These are phyloP conservation scores for Camelina hispida DNA, from an alignment of 345 rosid genomes.

Conservation along the genomic window DNA sequence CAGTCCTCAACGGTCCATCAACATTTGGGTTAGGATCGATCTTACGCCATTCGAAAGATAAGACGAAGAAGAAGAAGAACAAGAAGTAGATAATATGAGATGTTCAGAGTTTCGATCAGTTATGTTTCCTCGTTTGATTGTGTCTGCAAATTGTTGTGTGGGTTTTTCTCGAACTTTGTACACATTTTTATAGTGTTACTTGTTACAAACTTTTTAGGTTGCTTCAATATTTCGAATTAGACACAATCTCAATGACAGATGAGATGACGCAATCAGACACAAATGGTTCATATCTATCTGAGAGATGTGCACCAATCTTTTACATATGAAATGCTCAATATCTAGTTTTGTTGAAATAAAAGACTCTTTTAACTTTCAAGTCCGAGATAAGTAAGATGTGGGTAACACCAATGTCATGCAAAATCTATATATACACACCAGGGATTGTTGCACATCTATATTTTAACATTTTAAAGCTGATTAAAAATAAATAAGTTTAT, in stretches of 20 bases:
- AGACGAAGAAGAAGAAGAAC: slow-evolving; percentile 33
- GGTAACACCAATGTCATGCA: slow-evolving; percentile 30
- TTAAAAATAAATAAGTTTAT: background rate
- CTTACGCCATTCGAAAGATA: slow-evolving; percentile 35
- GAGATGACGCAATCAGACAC: background rate
- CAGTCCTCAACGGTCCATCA: slow-evolving; percentile 61
- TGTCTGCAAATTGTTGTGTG: slow-evolving; percentile 25
- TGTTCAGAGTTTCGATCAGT: background rate
- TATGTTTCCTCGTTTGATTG: background rate
- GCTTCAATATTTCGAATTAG: slow-evolving; percentile 17
- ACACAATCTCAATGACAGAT: slow-evolving; percentile 25
- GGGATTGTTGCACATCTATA: background rate
- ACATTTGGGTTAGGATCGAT: slow-evolving; percentile 42
- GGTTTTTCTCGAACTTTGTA: background rate
- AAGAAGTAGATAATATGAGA: slow-evolving; percentile 23
- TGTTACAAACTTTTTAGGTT: background rate
- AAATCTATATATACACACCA: background rate
- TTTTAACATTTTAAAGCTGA: background rate
- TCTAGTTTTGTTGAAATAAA: background rate
- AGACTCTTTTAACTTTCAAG: background rate
- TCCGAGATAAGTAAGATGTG: slow-evolving; percentile 30
- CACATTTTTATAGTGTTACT: slow-evolving; percentile 29
- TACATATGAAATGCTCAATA: background rate
- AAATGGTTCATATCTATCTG: background rate
- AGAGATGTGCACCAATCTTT: too few relatives aligned